These are phyloP conservation scores for Phoma sp. DNA, from an alignment of 2,329 filamentous ascomycete species.

Conservation along the genomic window DNA sequence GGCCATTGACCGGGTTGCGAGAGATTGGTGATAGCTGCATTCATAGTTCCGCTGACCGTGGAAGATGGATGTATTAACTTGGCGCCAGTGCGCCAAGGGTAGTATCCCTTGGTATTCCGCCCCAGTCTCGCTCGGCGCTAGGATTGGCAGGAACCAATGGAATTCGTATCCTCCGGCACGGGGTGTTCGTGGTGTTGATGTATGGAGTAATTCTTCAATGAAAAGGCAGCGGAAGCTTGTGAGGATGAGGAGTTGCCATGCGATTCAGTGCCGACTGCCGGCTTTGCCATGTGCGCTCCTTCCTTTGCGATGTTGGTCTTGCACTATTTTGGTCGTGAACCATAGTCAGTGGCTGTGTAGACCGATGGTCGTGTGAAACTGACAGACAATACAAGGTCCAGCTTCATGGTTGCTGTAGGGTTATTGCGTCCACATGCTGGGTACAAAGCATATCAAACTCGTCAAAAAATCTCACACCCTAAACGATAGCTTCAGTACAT, in stretches of 20 bases:
- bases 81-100: constrained; percentile 24
- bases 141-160: constrained; percentile 21
- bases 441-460: too few relatives aligned
- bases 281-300: constrained; percentile 14
- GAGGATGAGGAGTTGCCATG: constrained; percentile 6
- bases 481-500: too few relatives aligned
- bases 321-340: background rate
- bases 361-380: too few relatives aligned
- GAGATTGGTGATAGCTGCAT: constrained; percentile 9
- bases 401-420: too few relatives aligned
- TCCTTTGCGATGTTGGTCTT: background rate
- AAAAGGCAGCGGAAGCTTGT: constrained; percentile 7
- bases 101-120: constrained; percentile 22
- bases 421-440: too few relatives aligned
- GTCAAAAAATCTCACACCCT: too few relatives aligned
- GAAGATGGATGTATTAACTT: constrained; percentile 20
- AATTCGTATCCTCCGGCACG: constrained; percentile 13
- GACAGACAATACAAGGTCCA: too few relatives aligned
- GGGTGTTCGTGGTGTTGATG: constrained; percentile 9
- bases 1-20: constrained; percentile 5
- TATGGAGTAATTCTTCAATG: constrained; percentile 12
- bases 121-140: constrained; percentile 17
- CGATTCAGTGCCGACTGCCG: constrained; percentile 22
- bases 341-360: background rate
- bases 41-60: constrained; percentile 20